A percentile compares a stretch with the other conserved stretches of the same genome.
These are phyloP conservation scores for Papiliotrema fonsecae DNA, from an alignment of 1,284 basidiomycete genomes.

Conservation along the genomic window DNA sequence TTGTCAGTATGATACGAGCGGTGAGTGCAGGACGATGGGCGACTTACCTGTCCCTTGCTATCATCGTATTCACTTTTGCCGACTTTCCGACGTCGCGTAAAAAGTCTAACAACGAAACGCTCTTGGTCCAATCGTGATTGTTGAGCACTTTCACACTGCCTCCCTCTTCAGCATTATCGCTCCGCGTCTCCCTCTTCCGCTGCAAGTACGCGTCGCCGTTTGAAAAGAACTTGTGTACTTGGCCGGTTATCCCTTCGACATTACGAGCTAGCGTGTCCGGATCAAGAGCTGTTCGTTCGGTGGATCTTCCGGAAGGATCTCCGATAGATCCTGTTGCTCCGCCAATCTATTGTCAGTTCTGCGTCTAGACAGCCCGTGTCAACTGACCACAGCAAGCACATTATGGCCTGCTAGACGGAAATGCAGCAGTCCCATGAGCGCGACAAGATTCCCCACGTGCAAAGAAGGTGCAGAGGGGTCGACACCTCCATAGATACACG, in stretches of 20 bases:
- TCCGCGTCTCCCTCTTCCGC: neutral
- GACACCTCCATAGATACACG: constrained; percentile 77
- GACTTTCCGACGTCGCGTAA: constrained; percentile 74
- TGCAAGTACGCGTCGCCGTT: constrained; percentile 61
- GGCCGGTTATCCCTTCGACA: constrained; percentile 60
- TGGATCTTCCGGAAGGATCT: constrained; percentile 85
- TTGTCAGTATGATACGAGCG: constrained; percentile 1
- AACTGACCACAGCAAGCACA: constrained; percentile 70
- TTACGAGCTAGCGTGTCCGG: constrained; percentile 62
- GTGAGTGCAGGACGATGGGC: neutral
- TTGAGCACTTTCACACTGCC: constrained; percentile 57
- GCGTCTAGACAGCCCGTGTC: neutral
- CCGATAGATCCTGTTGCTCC: constrained; percentile 96
- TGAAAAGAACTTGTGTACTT: constrained; percentile 67
- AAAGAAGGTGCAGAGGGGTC: constrained; percentile 87
- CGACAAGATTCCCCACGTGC: constrained; percentile 90
- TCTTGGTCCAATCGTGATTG: constrained; percentile 78
- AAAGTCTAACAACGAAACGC: constrained; percentile 76
- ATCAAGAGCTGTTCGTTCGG: constrained; percentile 71
- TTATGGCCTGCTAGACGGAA: constrained; percentile 78
- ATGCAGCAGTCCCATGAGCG: constrained; percentile 78
- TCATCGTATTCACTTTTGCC: constrained; percentile 82
- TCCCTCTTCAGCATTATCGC: neutral
- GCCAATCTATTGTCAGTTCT: constrained; percentile 63
- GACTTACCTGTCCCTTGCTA: constrained; percentile 77